Percentiles rank a stretch among this genome's conserved stretches.
These are phyloP conservation scores for Imleria badia DNA, from an alignment of 768 basidiomycete species.

Conservation along the genomic window DNA sequence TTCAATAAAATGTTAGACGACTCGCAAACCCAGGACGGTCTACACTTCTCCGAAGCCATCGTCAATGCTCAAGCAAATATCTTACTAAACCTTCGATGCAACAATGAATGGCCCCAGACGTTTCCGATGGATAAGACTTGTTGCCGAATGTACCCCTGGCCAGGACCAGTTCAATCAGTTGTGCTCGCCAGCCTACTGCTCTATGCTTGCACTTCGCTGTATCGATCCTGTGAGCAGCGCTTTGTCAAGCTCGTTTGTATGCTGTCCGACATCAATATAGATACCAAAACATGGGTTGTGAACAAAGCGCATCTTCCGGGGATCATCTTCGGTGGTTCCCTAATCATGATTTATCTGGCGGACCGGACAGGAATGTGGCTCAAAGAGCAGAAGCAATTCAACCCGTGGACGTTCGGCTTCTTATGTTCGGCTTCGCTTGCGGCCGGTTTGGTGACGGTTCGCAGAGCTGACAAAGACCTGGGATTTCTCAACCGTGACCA, in stretches of 20 bases:
- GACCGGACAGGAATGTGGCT: conserved; percentile 87
- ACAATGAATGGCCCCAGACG: conserved; percentile 59
- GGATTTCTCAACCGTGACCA: conserved; percentile 91
- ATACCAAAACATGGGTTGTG: conserved; percentile 15
- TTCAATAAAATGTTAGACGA: conserved; percentile 81
- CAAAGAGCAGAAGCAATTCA: conserved; percentile 87
- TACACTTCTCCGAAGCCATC: conserved; percentile 71
- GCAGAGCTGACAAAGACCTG: conserved; percentile 74
- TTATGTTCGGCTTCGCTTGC: conserved; percentile 54
- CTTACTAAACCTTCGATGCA: conserved; percentile 79
- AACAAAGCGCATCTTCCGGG: conserved; percentile 37
- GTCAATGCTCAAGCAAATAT: conserved; percentile 72
- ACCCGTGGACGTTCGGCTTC: conserved; percentile 63
- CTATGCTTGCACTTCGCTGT: conserved; percentile 50
- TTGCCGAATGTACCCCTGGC: conserved; percentile 74
- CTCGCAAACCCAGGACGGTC: conserved; percentile 76
- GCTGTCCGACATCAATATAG: conserved; percentile 17
- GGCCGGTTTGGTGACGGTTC: conserved; percentile 63
- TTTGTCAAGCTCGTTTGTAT: conserved; percentile 3
- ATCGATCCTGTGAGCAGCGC: conserved; percentile 33
- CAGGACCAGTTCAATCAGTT: conserved; percentile 54
- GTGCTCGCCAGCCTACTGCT: conserved; percentile 47
- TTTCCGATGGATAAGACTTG: conserved; percentile 76
- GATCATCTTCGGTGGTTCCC: conserved; percentile 61
- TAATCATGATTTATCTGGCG: conserved; percentile 70